Evolutionary conservation across 306 rosid species (phyloP), one percentile per base, ranked within the genome.

Genomic region (Dalbergia cochinchinensis): DNA sequence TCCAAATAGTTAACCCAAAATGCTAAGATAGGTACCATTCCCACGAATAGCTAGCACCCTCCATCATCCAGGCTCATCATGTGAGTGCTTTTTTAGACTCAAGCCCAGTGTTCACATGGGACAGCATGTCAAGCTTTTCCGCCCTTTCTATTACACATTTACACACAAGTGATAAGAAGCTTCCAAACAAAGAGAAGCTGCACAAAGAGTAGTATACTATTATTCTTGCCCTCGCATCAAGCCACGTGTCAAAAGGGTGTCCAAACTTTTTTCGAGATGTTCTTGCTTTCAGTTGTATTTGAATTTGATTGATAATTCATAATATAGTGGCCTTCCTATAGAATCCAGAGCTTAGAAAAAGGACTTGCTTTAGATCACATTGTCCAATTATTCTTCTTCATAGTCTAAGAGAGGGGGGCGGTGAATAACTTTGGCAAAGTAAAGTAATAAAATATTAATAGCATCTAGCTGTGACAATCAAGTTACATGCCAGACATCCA

Each of bases 341-440:
- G 82, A 85, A 74, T 70, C 71, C 81, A 71, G 41, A 18, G 19
- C 69, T 19, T 18, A 26, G 22, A 44, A 19, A 80, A 55, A 5
- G 33, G 3, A 65, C 16, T 16, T 51, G 31, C 34, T 26, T 81
- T 19, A 20, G 55, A 35, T 20, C 19, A 73, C n/a, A 22, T 11
- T 16, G 64, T 77, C 20, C 16, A 20, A 45, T 71, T 84, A 60
- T 79, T 66, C 31, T 78, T n/a, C 60, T 51, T 4, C 7, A 15
- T 47, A 10, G 11, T 47, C 61, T 16, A 5, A 2, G 16, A 58
- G 47, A 53, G 31, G 39, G 48, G 18, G 75, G 81, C 14, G 70
- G 74, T 69, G 68, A 57, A 76, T 60, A 39, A 65, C 69, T 83
- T 84, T 65, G 31, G 42, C 69, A 79, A 82, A 81, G 77, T 50